These are phyloP conservation scores for Anthoceros angustus DNA, from an alignment of 225 moss, liverwort and hornwort species.

Conservation along the genomic window DNA sequence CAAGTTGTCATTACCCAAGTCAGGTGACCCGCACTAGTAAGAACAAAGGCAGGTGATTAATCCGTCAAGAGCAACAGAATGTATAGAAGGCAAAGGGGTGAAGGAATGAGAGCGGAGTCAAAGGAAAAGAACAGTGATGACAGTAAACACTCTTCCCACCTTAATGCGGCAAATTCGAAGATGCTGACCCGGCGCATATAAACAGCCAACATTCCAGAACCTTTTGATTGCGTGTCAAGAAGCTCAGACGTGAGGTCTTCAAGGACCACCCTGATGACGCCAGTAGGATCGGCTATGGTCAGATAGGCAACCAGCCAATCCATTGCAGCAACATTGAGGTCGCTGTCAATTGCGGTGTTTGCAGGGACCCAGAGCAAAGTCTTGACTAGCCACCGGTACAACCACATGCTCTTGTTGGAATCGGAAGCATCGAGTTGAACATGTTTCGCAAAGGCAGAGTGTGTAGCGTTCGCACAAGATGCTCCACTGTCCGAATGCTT, in stretches of 20 bases:
- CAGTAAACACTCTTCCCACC: slow-evolving; percentile 27
- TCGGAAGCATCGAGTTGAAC: background rate
- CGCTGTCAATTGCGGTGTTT: background rate
- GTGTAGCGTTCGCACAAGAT: slow-evolving; percentile 4
- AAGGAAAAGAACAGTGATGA: background rate
- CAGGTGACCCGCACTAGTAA: background rate
- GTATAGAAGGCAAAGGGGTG: background rate
- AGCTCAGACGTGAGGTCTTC: slow-evolving; percentile 67
- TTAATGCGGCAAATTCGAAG: slow-evolving; percentile 79
- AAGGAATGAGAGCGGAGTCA: background rate
- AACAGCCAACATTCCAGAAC: slow-evolving; percentile 20
- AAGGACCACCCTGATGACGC: slow-evolving; percentile 44
- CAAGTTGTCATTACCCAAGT: background rate
- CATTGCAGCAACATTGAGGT: slow-evolving; percentile 23
- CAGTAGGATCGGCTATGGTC: slow-evolving; percentile 34
- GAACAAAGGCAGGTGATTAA: background rate
- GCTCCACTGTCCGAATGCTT: slow-evolving; percentile 9
- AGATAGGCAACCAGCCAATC: slow-evolving; percentile 88
- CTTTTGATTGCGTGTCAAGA: slow-evolving; percentile 22
- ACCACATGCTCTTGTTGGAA: slow-evolving; percentile 40
- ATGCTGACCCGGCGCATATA: slow-evolving; percentile 61
- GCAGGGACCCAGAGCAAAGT: slow-evolving; percentile 37
- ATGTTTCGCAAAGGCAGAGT: background rate
- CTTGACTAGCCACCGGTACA: slow-evolving; percentile 74
- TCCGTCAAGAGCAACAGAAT: background rate